These are phyloP conservation scores for Gonapodya prolifera DNA, from an alignment of 192 early-diverging fungal species.

Conservation along the genomic window DNA sequence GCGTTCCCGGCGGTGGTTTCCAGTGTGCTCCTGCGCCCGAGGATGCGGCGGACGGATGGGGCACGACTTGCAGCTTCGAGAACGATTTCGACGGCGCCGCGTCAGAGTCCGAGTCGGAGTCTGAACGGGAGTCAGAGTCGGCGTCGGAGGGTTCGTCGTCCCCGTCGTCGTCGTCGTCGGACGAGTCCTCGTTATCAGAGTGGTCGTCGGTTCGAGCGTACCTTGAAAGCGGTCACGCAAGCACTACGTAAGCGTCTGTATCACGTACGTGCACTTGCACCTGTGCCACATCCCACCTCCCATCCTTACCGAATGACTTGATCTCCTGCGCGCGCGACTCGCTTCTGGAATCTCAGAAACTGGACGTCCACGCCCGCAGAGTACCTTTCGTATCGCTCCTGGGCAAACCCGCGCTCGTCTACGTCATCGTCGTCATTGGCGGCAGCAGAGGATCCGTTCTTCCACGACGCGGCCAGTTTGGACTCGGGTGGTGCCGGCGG, in stretches of 20 bases:
- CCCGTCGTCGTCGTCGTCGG: constrained; percentile 25
- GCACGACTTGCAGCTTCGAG: background rate
- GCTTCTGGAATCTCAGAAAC: constrained; percentile 83
- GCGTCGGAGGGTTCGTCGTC: constrained; percentile 15
- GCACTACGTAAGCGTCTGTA: too few species aligned
- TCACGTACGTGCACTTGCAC: too few species aligned
- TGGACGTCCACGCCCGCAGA: constrained; percentile 74
- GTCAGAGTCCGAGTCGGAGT: constrained; percentile 1
- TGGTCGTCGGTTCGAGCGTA: background rate
- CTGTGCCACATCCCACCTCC: background rate
- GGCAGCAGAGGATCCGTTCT: constrained; percentile 12
- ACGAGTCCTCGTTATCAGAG: background rate
- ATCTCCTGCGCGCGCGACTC: constrained; percentile 57
- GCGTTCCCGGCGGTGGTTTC: background rate
- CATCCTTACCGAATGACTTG: constrained; percentile 70
- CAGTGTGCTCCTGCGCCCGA: background rate
- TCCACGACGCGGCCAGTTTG: constrained; percentile 33
- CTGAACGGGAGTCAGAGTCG: background rate
- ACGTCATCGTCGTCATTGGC: background rate
- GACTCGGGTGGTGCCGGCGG: constrained; percentile 28
- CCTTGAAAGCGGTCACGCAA: background rate
- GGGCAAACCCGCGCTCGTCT: background rate
- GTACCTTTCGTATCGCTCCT: constrained; percentile 56
- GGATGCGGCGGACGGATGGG: background rate
- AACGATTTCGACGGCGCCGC: background rate